phyloP scores from a whole-genome alignment of 306 rosid genomes.

The Citrullus amarus region DNA sequence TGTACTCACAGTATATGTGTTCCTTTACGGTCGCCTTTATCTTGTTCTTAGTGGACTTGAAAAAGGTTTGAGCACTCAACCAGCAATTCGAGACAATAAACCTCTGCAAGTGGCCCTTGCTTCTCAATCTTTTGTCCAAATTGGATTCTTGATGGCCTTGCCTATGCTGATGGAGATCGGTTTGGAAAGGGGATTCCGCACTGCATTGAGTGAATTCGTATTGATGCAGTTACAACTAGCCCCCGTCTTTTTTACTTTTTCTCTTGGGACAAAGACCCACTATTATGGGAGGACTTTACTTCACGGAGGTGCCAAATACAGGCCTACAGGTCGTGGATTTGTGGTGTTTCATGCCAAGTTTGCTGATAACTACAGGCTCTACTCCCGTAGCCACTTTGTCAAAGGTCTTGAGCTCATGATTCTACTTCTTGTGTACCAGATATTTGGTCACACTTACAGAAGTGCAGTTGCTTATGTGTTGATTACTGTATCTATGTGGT shows the following conservation, averaged over 20 bases:
- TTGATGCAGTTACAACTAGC: slow-evolving; percentile 95
- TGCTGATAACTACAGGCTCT: slow-evolving; percentile 94
- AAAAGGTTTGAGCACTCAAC: slow-evolving; percentile 67
- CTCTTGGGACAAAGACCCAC: slow-evolving; percentile 95
- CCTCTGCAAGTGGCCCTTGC: slow-evolving; percentile 99
- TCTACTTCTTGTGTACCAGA: slow-evolving; percentile 78
- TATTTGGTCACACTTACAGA: slow-evolving; percentile 65
- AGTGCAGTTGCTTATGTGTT: slow-evolving; percentile 73
- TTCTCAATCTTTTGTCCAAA: slow-evolving; percentile 93
- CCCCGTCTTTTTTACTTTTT: slow-evolving; percentile 92
- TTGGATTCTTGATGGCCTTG: slow-evolving; percentile 90
- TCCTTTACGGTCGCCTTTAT: slow-evolving; percentile 95
- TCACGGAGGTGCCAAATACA: slow-evolving; percentile 95
- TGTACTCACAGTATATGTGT: slow-evolving; percentile 82
- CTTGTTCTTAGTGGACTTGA: slow-evolving; percentile 97
- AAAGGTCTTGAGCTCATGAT: slow-evolving; percentile 94
- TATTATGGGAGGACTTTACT: slow-evolving; percentile 94
- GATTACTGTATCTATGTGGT: slow-evolving; percentile 90
- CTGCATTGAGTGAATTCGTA: slow-evolving; percentile 86
- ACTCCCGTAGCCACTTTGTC: slow-evolving; percentile 96
- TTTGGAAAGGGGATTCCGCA: slow-evolving; percentile 90
- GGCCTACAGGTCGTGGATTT: slow-evolving; percentile 93
- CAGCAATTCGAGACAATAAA: slow-evolving; percentile 75
- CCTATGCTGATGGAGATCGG: slow-evolving; percentile 99
- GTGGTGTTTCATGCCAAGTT: slow-evolving; percentile 98